Evolutionary conservation across 2,329 filamentous ascomycete genomes (phyloP).

Genomic region (Leptographium radiaticola): DNA sequence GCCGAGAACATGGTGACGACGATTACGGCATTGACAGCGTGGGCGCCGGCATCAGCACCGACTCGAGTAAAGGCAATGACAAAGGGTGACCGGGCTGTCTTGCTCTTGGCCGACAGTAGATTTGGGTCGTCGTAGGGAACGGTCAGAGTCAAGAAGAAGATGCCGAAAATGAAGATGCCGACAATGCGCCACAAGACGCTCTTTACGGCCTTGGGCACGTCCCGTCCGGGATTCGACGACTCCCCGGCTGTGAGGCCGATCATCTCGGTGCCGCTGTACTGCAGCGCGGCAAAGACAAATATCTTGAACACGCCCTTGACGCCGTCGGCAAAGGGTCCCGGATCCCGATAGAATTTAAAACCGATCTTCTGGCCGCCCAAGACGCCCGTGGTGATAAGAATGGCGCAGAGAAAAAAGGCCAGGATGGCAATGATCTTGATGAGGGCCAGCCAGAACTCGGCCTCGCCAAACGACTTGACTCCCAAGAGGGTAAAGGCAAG

Average conservation of each 20-base stretch:
- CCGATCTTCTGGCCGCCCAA: constrained; percentile 25
- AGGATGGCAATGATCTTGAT: constrained; percentile 23
- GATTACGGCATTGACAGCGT: neutral
- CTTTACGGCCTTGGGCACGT: constrained; percentile 51
- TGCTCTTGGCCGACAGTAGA: constrained; percentile 30
- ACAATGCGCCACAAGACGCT: constrained; percentile 46
- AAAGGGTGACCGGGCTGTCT: constrained; percentile 39
- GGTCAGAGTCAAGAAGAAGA: constrained; percentile 55
- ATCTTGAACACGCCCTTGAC: constrained; percentile 51
- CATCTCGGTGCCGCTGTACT: constrained; percentile 50
- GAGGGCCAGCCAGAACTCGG: constrained; percentile 31
- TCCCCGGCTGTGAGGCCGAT: constrained; percentile 37
- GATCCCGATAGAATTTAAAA: constrained; percentile 26
- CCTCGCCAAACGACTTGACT: constrained; percentile 27
- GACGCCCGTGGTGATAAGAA: constrained; percentile 28
- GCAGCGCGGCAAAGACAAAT: constrained; percentile 45
- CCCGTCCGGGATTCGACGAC: constrained; percentile 40
- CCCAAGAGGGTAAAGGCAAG: constrained; percentile 24
- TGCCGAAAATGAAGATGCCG: constrained; percentile 26
- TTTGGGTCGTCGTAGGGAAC: constrained; percentile 44
- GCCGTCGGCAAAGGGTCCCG: constrained; percentile 40
- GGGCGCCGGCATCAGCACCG: constrained; percentile 32
- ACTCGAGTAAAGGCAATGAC: constrained; percentile 38
- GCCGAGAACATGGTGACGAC: constrained; percentile 43
- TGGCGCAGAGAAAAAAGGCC: constrained; percentile 22